Evolutionary conservation across 2,329 filamentous ascomycete species (phyloP).

Genomic region (Colletotrichum sansevieriae): DNA sequence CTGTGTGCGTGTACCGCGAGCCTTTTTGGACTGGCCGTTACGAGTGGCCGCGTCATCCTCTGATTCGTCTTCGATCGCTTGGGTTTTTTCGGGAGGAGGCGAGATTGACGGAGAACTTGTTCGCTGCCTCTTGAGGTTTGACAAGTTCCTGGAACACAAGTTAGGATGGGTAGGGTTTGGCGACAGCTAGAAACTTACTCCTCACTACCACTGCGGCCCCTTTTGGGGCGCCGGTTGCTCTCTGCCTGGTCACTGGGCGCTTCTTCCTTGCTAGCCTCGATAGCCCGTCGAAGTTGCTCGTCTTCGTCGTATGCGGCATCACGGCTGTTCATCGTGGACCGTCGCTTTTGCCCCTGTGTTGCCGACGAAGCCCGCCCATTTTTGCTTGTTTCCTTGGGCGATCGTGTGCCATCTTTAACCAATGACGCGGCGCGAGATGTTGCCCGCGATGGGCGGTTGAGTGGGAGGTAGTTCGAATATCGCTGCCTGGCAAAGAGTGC

Average conservation of each 20-base stretch:
- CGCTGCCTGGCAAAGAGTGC: conserved; percentile 63
- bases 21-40: conserved; percentile 69
- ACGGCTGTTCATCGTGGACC: conserved; percentile 97
- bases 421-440: conserved; percentile 74
- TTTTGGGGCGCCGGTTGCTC: conserved; percentile 77
- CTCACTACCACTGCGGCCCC: conserved; percentile 91
- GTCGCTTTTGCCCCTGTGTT: conserved; percentile 78
- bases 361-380: conserved; percentile 65
- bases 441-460: conserved; percentile 68
- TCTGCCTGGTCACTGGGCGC: conserved; percentile 67
- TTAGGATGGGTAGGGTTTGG: conserved; percentile 21
- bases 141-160: conserved; percentile 69
- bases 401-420: conserved; percentile 71
- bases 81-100: conserved; percentile 64
- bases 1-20: conserved; percentile 70
- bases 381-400: conserved; percentile 67
- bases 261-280: conserved; percentile 95
- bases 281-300: conserved; percentile 86
- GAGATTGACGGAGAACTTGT: conserved; percentile 82
- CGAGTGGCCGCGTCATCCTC: conserved; percentile 74
- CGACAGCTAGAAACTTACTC: conserved; percentile 73
- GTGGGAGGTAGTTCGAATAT: conserved; percentile 75
- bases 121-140: conserved; percentile 83
- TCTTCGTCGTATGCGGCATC: conserved; percentile 97
- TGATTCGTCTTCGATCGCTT: conserved; percentile 71